A percentile compares a stretch with the other conserved stretches of the same genome.
Conservation (phyloP, 148 eudicot species). For the Nepenthes gracilis region DNA sequence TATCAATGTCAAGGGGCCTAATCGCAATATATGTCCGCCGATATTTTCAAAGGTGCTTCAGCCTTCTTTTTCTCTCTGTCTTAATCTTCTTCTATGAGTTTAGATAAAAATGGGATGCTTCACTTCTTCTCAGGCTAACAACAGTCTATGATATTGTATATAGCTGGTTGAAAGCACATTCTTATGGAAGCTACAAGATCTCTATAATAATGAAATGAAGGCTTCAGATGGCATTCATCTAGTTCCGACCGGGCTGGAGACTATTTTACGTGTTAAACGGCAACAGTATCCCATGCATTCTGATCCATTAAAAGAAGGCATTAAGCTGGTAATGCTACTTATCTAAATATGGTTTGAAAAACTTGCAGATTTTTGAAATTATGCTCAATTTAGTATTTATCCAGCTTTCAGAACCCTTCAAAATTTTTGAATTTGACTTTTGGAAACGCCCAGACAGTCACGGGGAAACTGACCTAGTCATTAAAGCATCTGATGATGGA, state of each 20-base stretch:
- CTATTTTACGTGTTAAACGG: constrained; percentile 35
- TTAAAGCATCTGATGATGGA: constrained; percentile 60
- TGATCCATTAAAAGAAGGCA: constrained; percentile 54
- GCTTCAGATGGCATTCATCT: constrained; percentile 56
- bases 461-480: constrained; percentile 37
- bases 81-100: too few species aligned
- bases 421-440: constrained; percentile 86
- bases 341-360: neutral
- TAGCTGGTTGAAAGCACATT: constrained; percentile 77
- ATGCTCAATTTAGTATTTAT: constrained; percentile 28
- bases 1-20: too few species aligned
- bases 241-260: constrained; percentile 36
- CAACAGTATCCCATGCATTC: constrained; percentile 75
- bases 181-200: constrained; percentile 64
- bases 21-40: too few species aligned
- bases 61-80: too few species aligned
- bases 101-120: neutral
- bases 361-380: neutral
- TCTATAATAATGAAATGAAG: constrained; percentile 38
- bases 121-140: constrained; percentile 4
- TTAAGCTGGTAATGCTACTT: constrained; percentile 44
- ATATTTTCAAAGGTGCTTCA: too few species aligned
- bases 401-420: constrained; percentile 98
- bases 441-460: constrained; percentile 84
- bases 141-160: constrained; percentile 4